These are phyloP conservation scores for Tetracladium setigerum DNA, from an alignment of 495 filamentous ascomycete genomes.

Conservation along the genomic window DNA sequence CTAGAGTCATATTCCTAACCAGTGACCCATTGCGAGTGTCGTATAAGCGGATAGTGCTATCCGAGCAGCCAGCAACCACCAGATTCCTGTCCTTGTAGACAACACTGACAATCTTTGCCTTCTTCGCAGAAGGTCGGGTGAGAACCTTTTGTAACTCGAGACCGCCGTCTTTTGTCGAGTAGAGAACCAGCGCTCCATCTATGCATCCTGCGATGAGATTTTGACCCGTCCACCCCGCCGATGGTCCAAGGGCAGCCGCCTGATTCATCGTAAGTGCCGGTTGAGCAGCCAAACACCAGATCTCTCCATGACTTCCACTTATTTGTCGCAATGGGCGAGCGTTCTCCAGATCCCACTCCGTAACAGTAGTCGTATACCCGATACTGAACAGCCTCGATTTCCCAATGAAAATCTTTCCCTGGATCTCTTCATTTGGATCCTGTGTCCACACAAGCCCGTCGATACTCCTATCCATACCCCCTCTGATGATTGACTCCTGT, in stretches of 20 bases:
- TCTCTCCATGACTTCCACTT: slow-evolving; percentile 88
- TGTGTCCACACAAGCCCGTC: slow-evolving; percentile 92
- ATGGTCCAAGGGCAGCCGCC: slow-evolving; percentile 18
- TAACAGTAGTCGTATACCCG: slow-evolving; percentile 84
- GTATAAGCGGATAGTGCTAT: slow-evolving; percentile 84
- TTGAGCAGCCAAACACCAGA: slow-evolving; percentile 94
- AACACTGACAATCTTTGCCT: slow-evolving; percentile 79
- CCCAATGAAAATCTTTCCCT: slow-evolving; percentile 56
- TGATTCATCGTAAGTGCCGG: slow-evolving; percentile 45
- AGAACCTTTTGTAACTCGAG: slow-evolving; percentile 64
- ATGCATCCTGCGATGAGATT: slow-evolving; percentile 84
- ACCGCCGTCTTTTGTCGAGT: slow-evolving; percentile 77
- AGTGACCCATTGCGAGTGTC: slow-evolving; percentile 72
- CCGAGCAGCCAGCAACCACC: slow-evolving; percentile 83
- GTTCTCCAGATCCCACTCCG: slow-evolving; percentile 86
- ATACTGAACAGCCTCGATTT: slow-evolving; percentile 89
- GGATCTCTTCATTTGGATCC: slow-evolving; percentile 64
- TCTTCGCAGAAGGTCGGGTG: slow-evolving; percentile 66
- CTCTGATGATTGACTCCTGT: slow-evolving; percentile 78
- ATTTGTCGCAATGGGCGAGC: slow-evolving; percentile 71
- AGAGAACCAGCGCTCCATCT: slow-evolving; percentile 78
- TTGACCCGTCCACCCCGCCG: slow-evolving; percentile 39
- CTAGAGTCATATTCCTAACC: slow-evolving; percentile 75
- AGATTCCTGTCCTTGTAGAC: slow-evolving; percentile 77
- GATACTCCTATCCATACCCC: slow-evolving; percentile 79